Evolutionary conservation across 306 rosid species (phyloP), one percentile per base, ranked within the genome.

Genomic region (Alnus rubra): DNA sequence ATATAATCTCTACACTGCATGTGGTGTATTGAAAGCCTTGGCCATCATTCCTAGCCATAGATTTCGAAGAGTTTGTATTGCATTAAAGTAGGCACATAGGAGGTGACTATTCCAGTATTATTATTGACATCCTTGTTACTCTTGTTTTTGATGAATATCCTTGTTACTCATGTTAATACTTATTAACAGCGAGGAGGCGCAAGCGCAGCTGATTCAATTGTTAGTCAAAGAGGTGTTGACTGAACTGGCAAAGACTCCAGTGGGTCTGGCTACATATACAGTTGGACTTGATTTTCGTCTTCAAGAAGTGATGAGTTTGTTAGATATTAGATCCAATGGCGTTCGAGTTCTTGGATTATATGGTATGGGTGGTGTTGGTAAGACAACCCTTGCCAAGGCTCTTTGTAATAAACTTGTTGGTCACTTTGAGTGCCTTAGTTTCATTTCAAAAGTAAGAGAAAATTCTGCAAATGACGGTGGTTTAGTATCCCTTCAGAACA

Each of bases 331-430:
- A 71, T 87, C 92, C 83, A 82, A 67, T 56, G 83, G 56, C 12
- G 47, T 84, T 12, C 77, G 44, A 65, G 81, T 88, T 31, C 13
- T 90, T 42, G 94, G 87, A 37, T 49, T 88, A 64, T 78, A 80
- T 83, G 94, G 92, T 5, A 78, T 71, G 74, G 92, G 87, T 6
- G 94, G 94, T 5, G 74, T 85, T 50, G 94, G 92, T 33, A 90
- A 90, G 60, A 87, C 94, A 59, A 90, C 92, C 2, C 82, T 90
- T 12, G 92, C 90, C 71, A 87, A 80, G 80, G 80, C 84, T 78
- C 83, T 90, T 31, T 85, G 49, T 71, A 90, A 88, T 69, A 83
- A 15, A 42, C 82, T 87, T 28, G 79, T 80, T 39, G 77, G 31
- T 65, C 30, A 63, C 76, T 90, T 88, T 71, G 54, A 71, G 45